Percentiles rank a stretch among this genome's conserved stretches.
Conservation (phyloP, 1,139 yeast species). For the Sugiyamaella sp. region DNA sequence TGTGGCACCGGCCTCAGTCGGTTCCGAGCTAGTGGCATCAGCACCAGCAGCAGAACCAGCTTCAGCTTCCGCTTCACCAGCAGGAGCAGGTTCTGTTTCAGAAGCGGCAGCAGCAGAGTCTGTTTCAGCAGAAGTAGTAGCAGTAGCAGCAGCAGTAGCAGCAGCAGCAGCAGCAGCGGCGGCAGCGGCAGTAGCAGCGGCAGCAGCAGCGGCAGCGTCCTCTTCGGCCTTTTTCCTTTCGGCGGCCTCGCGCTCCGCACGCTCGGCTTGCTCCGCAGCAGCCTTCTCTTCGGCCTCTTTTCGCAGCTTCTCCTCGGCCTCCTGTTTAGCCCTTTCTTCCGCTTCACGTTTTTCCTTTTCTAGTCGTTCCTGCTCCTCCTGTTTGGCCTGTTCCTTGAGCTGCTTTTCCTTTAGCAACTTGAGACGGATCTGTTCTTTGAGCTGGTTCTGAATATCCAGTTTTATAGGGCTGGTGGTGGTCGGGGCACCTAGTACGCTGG, state of each 20-base stretch:
- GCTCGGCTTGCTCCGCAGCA: slow-evolving; percentile 23
- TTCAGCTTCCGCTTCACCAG: too few relatives aligned
- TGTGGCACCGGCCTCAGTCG: too few relatives aligned
- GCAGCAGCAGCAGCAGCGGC: slow-evolving; percentile 16
- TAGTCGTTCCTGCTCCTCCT: slow-evolving; percentile 18
- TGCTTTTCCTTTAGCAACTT: slow-evolving; percentile 28
- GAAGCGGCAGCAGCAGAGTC: slow-evolving; percentile 23
- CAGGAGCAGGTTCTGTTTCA: too few relatives aligned
- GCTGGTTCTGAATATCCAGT: slow-evolving; percentile 31
- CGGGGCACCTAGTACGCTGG: slow-evolving; percentile 31
- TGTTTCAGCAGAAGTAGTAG: slow-evolving; percentile 19
- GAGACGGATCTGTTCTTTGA: slow-evolving; percentile 34
- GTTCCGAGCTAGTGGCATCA: slow-evolving; percentile 2
- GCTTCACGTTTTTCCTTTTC: slow-evolving; percentile 24
- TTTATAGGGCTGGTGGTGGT: slow-evolving; percentile 26
- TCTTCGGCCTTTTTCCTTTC: slow-evolving; percentile 25
- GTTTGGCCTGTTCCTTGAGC: slow-evolving; percentile 27
- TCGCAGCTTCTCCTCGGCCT: slow-evolving; percentile 25
- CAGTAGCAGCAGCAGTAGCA: slow-evolving; percentile 14
- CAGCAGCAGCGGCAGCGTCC: slow-evolving; percentile 3
- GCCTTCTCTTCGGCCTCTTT: slow-evolving; percentile 24
- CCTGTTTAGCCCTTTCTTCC: slow-evolving; percentile 25
- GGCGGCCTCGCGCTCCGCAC: slow-evolving; percentile 24
- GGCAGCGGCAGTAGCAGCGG: slow-evolving; percentile 13
- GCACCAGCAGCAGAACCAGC: slow-evolving; percentile 10